Conservation (phyloP, 1,284 basidiomycete species). For the Lentinula novae-zelandiae region DNA sequence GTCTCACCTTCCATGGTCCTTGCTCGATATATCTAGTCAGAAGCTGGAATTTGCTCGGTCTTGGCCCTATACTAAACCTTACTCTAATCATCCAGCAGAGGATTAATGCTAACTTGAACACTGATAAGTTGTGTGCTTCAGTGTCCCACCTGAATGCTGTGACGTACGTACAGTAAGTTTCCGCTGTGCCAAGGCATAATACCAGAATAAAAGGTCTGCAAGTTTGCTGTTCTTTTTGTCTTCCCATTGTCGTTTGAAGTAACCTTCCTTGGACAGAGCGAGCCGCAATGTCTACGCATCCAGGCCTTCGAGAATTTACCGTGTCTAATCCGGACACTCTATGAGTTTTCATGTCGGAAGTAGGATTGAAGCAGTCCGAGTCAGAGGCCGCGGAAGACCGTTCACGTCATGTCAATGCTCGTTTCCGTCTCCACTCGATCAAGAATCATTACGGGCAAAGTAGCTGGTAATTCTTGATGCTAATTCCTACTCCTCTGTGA, state of each 20-base stretch:
- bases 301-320: not conserved
- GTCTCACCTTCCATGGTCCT: not conserved
- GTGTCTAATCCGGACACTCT: not conserved
- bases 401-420: conserved; percentile 34
- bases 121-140: not conserved
- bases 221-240: not conserved
- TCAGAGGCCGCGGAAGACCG: conserved; percentile 15
- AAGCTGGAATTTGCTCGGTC: not conserved
- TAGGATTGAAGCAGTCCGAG: conserved; percentile 12
- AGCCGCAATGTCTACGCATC: too few species aligned
- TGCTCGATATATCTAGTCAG: not conserved
- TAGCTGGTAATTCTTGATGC: conserved; percentile 1
- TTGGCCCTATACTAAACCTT: not conserved
- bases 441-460: conserved; percentile 19
- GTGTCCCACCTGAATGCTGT: not conserved
- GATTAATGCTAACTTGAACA: not conserved
- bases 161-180: not conserved
- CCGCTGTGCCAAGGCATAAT: not conserved
- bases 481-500: conserved; percentile 6
- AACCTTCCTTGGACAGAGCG: not conserved
- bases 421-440: conserved; percentile 16
- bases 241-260: not conserved
- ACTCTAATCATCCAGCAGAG: not conserved
- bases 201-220: not conserved
- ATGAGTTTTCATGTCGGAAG: not conserved